phyloP scores from a whole-genome alignment of 768 basidiomycete genomes.

The Rhizopogon sp. region DNA sequence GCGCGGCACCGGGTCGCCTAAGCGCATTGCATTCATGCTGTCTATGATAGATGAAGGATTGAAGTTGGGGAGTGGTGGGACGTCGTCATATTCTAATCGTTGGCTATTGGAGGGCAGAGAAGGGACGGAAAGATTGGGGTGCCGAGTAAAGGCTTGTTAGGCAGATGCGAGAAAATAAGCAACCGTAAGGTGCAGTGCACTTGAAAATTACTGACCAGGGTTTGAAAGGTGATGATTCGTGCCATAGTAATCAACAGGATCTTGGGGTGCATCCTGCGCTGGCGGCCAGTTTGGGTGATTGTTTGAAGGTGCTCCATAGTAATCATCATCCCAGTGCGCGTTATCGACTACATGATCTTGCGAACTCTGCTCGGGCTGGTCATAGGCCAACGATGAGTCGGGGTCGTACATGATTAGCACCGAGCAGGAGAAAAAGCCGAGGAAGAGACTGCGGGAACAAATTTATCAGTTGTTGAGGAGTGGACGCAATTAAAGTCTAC shows the following conservation, averaged over 20 bases:
- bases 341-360: conserved; percentile 5
- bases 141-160: conserved; percentile 32
- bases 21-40: conserved; percentile 48
- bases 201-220: conserved; percentile 15
- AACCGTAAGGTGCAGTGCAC: background rate
- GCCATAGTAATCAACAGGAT: conserved; percentile 12
- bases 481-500: background rate
- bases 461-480: background rate
- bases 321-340: background rate
- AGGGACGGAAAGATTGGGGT: conserved; percentile 45
- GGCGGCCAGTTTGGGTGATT: conserved; percentile 5
- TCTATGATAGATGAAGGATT: conserved; percentile 45
- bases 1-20: conserved; percentile 37
- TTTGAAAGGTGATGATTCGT: background rate
- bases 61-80: conserved; percentile 30
- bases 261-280: conserved; percentile 3
- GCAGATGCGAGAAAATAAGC: conserved; percentile 5
- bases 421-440: background rate
- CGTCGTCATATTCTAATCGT: conserved; percentile 24
- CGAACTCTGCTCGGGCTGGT: conserved; percentile 14
- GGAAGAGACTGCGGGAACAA: background rate
- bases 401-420: conserved; percentile 18
- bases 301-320: conserved; percentile 1
- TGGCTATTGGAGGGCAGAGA: conserved; percentile 36
- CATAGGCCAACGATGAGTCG: conserved; percentile 20